Evolutionary conservation across 495 filamentous ascomycete species (phyloP).

Genomic region (Hyaloscypha finlandica): DNA sequence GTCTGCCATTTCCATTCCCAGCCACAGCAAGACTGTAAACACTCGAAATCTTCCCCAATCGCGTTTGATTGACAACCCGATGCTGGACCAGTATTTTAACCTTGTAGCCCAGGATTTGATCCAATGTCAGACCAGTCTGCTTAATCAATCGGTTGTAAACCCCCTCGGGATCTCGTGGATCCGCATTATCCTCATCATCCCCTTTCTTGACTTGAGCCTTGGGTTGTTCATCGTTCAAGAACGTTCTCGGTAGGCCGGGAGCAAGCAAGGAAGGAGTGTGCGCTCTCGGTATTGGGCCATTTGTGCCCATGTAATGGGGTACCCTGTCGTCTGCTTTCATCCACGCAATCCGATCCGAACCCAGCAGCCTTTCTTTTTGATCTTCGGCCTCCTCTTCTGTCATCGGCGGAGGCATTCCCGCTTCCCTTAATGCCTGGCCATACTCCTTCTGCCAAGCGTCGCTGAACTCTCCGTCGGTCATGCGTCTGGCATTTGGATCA

Average conservation of each 20-base stretch:
- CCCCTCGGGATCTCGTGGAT: conserved; percentile 49
- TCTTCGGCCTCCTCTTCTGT: conserved; percentile 34
- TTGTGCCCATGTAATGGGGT: conserved; percentile 20
- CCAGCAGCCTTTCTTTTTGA: conserved; percentile 42
- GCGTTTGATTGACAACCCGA: conserved; percentile 86
- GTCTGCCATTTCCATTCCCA: conserved; percentile 79
- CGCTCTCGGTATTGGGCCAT: conserved; percentile 25
- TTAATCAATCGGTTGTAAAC: conserved; percentile 54
- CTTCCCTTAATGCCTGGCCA: not conserved
- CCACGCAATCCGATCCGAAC: conserved; percentile 9
- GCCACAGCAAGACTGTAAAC: conserved; percentile 72
- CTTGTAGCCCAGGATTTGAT: conserved; percentile 55
- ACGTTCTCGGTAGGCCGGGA: conserved; percentile 21
- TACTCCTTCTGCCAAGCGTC: not conserved
- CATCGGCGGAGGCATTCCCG: no score
- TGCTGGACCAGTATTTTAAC: conserved; percentile 70
- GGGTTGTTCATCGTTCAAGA: conserved; percentile 10
- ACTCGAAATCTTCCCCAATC: conserved; percentile 85
- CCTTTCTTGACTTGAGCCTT: conserved; percentile 41
- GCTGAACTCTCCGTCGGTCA: conserved; percentile 41
- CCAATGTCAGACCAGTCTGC: conserved; percentile 64
- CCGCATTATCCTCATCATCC: conserved; percentile 42
- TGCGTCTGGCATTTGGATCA: conserved; percentile 61
- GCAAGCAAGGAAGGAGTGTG: not conserved
- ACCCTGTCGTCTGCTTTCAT: conserved; percentile 13